phyloP scores from a whole-genome alignment of 306 rosid species.

The Coriaria nepalensis region DNA sequence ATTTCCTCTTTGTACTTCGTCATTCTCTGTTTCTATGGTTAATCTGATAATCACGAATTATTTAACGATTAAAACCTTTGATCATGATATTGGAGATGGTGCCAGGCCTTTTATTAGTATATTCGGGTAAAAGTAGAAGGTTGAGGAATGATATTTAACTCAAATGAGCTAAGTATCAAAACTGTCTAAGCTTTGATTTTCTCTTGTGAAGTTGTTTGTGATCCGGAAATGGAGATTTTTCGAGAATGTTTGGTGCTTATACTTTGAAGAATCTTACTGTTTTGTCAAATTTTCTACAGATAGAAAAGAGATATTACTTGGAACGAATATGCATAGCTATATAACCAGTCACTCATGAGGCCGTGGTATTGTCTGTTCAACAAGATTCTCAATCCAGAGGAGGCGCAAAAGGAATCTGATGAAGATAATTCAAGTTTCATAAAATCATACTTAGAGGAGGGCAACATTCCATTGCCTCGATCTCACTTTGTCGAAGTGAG shows the following conservation, averaged over 20 bases:
- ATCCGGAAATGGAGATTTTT: background rate
- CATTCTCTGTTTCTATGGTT: no score
- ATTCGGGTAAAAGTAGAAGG: no score
- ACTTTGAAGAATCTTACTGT: no score
- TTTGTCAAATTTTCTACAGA: background rate
- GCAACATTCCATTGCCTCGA: conserved; percentile 23
- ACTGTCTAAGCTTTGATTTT: no score
- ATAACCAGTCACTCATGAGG: conserved; percentile 65
- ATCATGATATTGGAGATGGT: no score
- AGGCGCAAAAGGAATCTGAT: conserved; percentile 30
- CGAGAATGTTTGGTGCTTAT: background rate
- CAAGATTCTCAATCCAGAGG: conserved; percentile 48
- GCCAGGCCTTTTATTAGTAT: no score
- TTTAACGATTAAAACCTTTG: no score
- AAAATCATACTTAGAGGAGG: conserved; percentile 31
- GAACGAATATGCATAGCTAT: no score
- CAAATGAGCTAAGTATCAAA: no score
- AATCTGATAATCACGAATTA: no score
- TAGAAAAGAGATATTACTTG: background rate
- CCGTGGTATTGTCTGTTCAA: conserved; percentile 58
- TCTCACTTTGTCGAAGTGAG: conserved; percentile 61
- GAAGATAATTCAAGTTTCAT: conserved; percentile 27
- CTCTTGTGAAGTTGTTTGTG: background rate
- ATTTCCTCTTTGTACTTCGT: no score
- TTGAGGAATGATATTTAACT: no score